These are phyloP conservation scores for Beta lomatogona DNA, from an alignment of 179 eudicot genomes.

Conservation along the genomic window DNA sequence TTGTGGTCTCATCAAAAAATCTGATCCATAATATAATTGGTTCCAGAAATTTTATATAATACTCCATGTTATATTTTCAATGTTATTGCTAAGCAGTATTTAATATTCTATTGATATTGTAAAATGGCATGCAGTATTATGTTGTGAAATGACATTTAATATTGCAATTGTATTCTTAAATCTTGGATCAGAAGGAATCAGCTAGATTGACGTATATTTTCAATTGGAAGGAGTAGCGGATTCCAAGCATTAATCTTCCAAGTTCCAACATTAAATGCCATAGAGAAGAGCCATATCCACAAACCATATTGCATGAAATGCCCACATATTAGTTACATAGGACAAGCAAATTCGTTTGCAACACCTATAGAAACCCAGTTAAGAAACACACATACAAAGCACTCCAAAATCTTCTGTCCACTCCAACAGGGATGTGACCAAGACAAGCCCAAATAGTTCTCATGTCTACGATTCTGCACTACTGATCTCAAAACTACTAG, in stretches of 20 bases:
- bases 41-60: no score
- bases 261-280: neutral
- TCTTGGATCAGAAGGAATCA: no score
- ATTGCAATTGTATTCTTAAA: no score
- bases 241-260: neutral
- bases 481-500: neutral
- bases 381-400: neutral
- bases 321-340: neutral
- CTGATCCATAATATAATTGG: no score
- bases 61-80: no score
- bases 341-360: neutral
- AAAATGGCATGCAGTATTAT: no score
- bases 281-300: neutral
- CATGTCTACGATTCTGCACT: neutral
- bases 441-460: neutral
- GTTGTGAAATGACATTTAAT: no score
- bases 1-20: conserved; percentile 14
- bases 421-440: neutral
- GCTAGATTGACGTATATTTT: no score
- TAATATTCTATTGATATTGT: no score
- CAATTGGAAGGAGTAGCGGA: neutral
- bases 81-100: no score
- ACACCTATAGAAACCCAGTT: neutral
- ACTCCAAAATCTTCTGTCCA: neutral
- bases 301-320: neutral